Conservation (phyloP, 495 filamentous ascomycete genomes). For the Sordaria brevicollis region DNA sequence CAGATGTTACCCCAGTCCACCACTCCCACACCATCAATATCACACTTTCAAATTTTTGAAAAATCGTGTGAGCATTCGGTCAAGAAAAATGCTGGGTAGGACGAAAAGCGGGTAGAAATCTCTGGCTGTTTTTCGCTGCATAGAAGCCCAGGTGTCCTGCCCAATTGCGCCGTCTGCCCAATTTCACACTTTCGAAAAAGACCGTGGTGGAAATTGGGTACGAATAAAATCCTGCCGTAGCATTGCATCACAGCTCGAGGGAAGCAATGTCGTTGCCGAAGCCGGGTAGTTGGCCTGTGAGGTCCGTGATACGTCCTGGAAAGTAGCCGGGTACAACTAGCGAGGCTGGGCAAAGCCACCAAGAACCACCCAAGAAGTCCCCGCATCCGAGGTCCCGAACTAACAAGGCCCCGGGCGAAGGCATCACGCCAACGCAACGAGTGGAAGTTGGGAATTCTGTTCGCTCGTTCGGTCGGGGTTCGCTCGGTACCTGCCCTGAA, state of each 20-base stretch:
- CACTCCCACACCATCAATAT: neutral
- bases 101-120: neutral
- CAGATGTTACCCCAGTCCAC: neutral
- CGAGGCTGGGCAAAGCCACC: neutral
- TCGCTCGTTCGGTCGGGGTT: neutral
- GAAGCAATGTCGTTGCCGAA: neutral
- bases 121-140: neutral
- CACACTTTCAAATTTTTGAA: neutral
- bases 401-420: constrained; percentile 12
- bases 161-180: neutral
- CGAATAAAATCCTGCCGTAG: neutral
- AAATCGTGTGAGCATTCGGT: neutral
- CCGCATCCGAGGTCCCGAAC: constrained; percentile 6
- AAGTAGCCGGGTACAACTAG: neutral
- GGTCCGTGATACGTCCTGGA: neutral
- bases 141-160: neutral
- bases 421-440: neutral
- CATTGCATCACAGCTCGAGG: neutral
- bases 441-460: neutral
- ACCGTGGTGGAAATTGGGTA: neutral
- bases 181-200: neutral
- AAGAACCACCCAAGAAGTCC: neutral
- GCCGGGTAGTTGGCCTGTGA: neutral
- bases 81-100: neutral
- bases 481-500: neutral